phyloP scores from a whole-genome alignment of 768 basidiomycete genomes.

The Xerocomellus amylosporus region DNA sequence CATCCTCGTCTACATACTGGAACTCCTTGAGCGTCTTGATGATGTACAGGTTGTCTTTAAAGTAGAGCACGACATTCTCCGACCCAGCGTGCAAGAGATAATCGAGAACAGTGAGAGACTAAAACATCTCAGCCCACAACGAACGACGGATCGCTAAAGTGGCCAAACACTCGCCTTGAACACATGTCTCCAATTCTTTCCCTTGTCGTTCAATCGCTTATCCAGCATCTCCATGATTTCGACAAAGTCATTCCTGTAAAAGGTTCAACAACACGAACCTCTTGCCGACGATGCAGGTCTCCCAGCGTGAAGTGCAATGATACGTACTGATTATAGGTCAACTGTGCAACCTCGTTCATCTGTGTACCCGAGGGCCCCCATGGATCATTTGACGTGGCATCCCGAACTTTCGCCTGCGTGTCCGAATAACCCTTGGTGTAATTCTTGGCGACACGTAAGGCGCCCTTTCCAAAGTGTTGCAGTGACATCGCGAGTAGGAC shows the following conservation, averaged over 20 bases:
- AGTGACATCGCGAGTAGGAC: constrained; percentile 40
- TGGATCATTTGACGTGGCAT: constrained; percentile 96
- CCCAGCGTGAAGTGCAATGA: not conserved
- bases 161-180: constrained; percentile 71
- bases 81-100: constrained; percentile 95
- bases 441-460: constrained; percentile 88
- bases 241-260: constrained; percentile 81
- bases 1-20: constrained; percentile 92
- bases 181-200: constrained; percentile 99
- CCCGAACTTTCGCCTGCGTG: constrained; percentile 90
- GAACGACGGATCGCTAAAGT: not conserved
- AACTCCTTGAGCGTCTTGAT: constrained; percentile 99
- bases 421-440: constrained; percentile 97
- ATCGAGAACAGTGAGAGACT: constrained; percentile 92
- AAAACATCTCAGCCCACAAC: constrained; percentile 8
- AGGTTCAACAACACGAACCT: not conserved
- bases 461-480: constrained; percentile 82
- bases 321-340: constrained; percentile 93
- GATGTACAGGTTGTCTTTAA: constrained; percentile 94
- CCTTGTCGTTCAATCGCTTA: constrained; percentile 97
- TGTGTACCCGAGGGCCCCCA: constrained; percentile 97
- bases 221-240: constrained; percentile 99
- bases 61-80: constrained; percentile 98
- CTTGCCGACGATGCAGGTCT: not conserved
- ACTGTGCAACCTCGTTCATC: constrained; percentile 98